Evolutionary conservation across 2,329 filamentous ascomycete species (phyloP), one percentile per base, ranked within the genome.

Genomic region (Pestalotiopsis sp.): DNA sequence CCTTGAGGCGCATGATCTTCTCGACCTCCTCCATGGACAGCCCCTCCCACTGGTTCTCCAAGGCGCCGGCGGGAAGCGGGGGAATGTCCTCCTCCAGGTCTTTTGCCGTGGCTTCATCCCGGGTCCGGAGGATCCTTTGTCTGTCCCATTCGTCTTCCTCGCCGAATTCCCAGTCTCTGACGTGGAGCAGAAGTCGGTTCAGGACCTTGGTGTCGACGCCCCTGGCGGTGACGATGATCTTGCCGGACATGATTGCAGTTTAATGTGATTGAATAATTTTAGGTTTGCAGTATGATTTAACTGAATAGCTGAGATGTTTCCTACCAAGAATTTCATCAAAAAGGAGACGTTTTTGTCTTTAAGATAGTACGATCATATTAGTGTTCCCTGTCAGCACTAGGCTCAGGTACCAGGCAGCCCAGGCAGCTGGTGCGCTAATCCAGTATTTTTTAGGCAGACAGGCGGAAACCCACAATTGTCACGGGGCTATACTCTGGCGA

Each of bases 1-100:
- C 57, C 13, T 59, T 20, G 13, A 27, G 25, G 25, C 17, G 57
- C 57, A 59, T 59, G 13, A 23, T 13, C 31, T 63, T 63, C 31
- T 63, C 60, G 13, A 36, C 60, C 38, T 38, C 60, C 38, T 63
- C 25, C 17, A 63, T 36, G 38, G 60, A 38, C 14, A 63, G 36
- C 23, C 60, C 25, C 31, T 63, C 60, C 36, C 60, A 41, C 60
- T 41, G 60, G n/a, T 63, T 41, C 38, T 63, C 60, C n/a, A 59
- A 13, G 57, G 20, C 17, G 17, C 25, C 57, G 25, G 13, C 25
- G 31, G 31, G 31, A 12, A 59, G 17, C 5, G 57, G 57, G 25
- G 57, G 57, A 12, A 27, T 2, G 23, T 59, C 57, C 17, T 20
- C 17, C 13, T 17, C 17, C 9, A 59, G 23, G 1, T 25, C 57